These are phyloP conservation scores for Suhomyces xylopsoci DNA, from an alignment of 805 yeast species.

Conservation along the genomic window DNA sequence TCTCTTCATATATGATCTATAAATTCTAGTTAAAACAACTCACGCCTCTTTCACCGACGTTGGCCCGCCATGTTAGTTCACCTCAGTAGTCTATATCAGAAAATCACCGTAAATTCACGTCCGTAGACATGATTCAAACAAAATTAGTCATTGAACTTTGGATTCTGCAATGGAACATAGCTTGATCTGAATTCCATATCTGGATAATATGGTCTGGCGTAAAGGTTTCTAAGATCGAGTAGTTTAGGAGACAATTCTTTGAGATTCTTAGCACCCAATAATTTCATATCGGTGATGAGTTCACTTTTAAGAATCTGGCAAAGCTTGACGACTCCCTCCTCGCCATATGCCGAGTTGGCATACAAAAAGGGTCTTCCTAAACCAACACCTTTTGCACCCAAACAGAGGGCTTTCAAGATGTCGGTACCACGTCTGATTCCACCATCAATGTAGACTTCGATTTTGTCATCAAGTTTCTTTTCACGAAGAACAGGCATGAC, in stretches of 20 bases:
- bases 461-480: conserved; percentile 41
- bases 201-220: conserved; percentile 40
- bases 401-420: conserved; percentile 67
- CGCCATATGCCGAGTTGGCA: conserved; percentile 77
- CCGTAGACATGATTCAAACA: neutral
- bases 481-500: conserved; percentile 46
- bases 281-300: conserved; percentile 60
- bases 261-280: conserved; percentile 57
- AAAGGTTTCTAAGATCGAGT: conserved; percentile 29
- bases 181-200: conserved; percentile 55
- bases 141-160: conserved; percentile 17
- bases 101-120: neutral
- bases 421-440: conserved; percentile 78
- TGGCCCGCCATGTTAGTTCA: too few relatives aligned
- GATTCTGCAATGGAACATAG: conserved; percentile 54
- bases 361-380: conserved; percentile 73
- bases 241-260: conserved; percentile 23
- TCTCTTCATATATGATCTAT: too few relatives aligned
- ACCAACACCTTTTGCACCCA: conserved; percentile 77
- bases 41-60: too few relatives aligned
- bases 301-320: conserved; percentile 61
- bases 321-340: conserved; percentile 64
- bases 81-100: neutral
- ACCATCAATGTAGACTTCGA: conserved; percentile 72
- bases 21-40: too few relatives aligned